phyloP scores from a whole-genome alignment of 2,329 filamentous ascomycete species.

The Alternaria panax region DNA sequence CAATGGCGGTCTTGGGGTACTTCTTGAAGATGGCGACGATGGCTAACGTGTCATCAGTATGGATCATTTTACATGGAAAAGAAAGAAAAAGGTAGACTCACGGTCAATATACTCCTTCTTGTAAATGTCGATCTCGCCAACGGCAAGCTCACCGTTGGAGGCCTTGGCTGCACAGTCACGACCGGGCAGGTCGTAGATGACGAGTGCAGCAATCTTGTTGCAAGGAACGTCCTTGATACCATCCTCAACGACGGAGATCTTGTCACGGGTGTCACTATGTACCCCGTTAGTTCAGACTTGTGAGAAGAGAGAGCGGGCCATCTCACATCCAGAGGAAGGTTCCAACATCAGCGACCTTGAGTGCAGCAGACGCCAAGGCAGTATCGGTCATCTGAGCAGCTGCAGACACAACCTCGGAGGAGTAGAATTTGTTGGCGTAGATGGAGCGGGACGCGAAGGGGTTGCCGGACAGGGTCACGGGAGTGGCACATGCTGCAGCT shows the following conservation, averaged over 20 bases:
- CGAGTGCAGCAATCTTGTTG: slow-evolving; percentile 60
- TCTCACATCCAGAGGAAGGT: slow-evolving; percentile 64
- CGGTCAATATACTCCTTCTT: slow-evolving; percentile 62
- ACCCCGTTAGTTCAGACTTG: slow-evolving; percentile 9
- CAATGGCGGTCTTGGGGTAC: slow-evolving; percentile 57
- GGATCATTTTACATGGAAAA: not conserved
- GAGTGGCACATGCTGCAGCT: slow-evolving; percentile 42
- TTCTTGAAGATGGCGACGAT: slow-evolving; percentile 64
- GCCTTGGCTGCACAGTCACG: slow-evolving; percentile 71
- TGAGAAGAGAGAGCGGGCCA: not conserved
- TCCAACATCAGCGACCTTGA: slow-evolving; percentile 58
- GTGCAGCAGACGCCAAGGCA: slow-evolving; percentile 60
- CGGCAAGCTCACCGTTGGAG: slow-evolving; percentile 69
- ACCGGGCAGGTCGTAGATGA: slow-evolving; percentile 71
- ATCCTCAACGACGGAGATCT: slow-evolving; percentile 57
- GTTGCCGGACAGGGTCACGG: slow-evolving; percentile 58
- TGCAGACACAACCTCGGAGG: slow-evolving; percentile 60
- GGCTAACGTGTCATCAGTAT: slow-evolving; percentile 31
- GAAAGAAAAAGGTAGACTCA: slow-evolving; percentile 23
- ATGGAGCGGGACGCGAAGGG: slow-evolving; percentile 60
- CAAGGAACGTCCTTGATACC: slow-evolving; percentile 61
- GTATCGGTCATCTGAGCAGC: slow-evolving; percentile 65
- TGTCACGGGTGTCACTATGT: slow-evolving; percentile 59
- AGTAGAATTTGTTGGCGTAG: slow-evolving; percentile 63
- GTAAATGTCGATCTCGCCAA: slow-evolving; percentile 60